These are phyloP conservation scores for Schizonepeta tenuifolia DNA, from an alignment of 257 asterid species.

Conservation along the genomic window DNA sequence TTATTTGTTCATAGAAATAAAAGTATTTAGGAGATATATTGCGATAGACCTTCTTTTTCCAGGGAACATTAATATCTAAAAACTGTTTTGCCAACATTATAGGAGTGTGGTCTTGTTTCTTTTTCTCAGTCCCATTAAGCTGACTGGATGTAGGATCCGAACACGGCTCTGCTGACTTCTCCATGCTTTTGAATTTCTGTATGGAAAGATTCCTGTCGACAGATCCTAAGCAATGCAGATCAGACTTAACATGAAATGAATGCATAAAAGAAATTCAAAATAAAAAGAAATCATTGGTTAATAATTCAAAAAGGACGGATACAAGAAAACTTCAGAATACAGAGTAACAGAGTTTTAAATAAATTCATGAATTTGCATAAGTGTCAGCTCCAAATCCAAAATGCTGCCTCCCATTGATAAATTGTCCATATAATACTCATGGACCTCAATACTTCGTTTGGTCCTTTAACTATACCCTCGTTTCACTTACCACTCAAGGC, in stretches of 20 bases:
- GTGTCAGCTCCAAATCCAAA: too few relatives aligned
- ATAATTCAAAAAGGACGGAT: neutral
- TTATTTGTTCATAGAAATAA: neutral
- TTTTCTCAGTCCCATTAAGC: constrained; percentile 32
- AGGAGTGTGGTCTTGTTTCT: constrained; percentile 38
- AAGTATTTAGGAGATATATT: neutral
- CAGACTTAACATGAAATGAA: constrained; percentile 34
- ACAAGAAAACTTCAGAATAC: neutral
- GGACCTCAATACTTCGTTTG: too few relatives aligned
- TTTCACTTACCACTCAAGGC: constrained; percentile 18
- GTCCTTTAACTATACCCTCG: neutral
- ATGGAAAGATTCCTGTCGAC: constrained; percentile 42
- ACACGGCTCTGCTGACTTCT: constrained; percentile 33
- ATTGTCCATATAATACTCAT: too few relatives aligned
- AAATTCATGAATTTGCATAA: too few relatives aligned
- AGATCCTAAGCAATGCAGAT: constrained; percentile 54
- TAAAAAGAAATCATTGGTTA: neutral
- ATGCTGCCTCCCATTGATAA: too few relatives aligned
- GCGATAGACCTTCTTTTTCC: constrained; percentile 63
- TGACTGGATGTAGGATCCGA: constrained; percentile 35
- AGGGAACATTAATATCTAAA: constrained; percentile 59
- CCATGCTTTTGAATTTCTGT: constrained; percentile 37
- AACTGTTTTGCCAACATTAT: constrained; percentile 46
- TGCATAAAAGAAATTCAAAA: constrained; percentile 7
- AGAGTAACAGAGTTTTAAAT: neutral